Evolutionary conservation across 1,139 yeast genomes (phyloP).

Genomic region (Saccharomyces uvarum): DNA sequence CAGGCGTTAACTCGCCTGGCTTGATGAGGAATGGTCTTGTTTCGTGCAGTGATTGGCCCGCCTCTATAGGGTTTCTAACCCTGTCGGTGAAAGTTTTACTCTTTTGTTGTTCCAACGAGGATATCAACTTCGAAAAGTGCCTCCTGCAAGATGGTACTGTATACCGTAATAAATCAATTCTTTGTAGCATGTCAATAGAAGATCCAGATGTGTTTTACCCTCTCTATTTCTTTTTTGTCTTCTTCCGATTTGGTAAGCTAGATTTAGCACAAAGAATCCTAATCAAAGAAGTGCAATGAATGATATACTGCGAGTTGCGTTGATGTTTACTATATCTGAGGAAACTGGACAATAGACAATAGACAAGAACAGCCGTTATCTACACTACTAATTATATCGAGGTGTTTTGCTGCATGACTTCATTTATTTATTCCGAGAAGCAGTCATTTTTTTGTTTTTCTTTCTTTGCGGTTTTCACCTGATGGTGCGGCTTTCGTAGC

Average conservation of each 20-base stretch:
- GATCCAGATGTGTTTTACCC: neutral
- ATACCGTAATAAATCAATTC: neutral
- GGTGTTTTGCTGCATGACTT: neutral
- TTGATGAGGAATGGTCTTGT: slow-evolving; percentile 70
- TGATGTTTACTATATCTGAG: neutral
- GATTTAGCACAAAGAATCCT: neutral
- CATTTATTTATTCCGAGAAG: neutral
- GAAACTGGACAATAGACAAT: neutral
- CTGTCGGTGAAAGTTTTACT: slow-evolving; percentile 9
- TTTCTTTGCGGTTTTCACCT: neutral
- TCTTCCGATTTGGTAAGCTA: neutral
- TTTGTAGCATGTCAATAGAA: neutral
- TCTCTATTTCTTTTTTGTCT: neutral
- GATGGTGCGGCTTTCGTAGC: neutral
- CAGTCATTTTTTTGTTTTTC: neutral
- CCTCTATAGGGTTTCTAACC: slow-evolving; percentile 19
- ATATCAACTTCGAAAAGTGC: neutral
- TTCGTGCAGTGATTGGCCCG: slow-evolving; percentile 85
- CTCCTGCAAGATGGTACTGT: neutral
- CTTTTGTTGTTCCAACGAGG: neutral
- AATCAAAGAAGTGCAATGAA: neutral
- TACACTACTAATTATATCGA: neutral
- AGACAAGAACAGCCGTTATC: neutral
- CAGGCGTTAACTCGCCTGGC: slow-evolving; percentile 80
- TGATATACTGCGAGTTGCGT: neutral